Evolutionary conservation across 257 asterid genomes (phyloP).

Genomic region (Handroanthus guayacan): DNA sequence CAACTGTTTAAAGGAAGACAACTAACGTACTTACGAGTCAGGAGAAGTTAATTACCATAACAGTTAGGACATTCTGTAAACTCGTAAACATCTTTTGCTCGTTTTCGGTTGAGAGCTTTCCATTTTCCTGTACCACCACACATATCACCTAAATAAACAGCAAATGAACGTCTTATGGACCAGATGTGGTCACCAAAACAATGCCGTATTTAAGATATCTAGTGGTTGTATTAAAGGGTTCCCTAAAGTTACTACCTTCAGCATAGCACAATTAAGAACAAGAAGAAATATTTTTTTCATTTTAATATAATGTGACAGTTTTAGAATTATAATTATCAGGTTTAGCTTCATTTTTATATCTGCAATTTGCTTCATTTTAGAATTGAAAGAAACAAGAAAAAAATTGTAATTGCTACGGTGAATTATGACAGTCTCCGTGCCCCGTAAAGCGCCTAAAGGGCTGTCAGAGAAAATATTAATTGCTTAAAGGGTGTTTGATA

Average conservation of each 20-base stretch:
- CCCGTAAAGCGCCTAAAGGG: neutral
- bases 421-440: neutral
- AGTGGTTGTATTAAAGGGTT: neutral
- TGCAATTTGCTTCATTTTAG: neutral
- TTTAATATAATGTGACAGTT: too few species aligned
- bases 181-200: slow-evolving; percentile 24
- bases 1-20: too few species aligned
- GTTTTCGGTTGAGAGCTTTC: slow-evolving; percentile 96
- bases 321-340: neutral
- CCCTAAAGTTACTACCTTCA: neutral
- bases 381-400: neutral
- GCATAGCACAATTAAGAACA: too few species aligned
- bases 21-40: neutral
- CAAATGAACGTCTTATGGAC: slow-evolving; percentile 49
- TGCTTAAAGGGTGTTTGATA: too few species aligned
- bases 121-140: slow-evolving; percentile 99
- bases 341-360: neutral
- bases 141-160: slow-evolving; percentile 95
- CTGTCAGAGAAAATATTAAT: neutral
- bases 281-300: too few species aligned
- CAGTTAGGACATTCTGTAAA: slow-evolving; percentile 99
- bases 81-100: slow-evolving; percentile 95
- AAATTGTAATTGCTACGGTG: neutral
- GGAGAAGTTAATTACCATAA: slow-evolving; percentile 63
- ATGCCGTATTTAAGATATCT: neutral